These are phyloP conservation scores for Lichtheimia corymbifera DNA, from an alignment of 371 early-diverging fungal genomes.

Conservation along the genomic window DNA sequence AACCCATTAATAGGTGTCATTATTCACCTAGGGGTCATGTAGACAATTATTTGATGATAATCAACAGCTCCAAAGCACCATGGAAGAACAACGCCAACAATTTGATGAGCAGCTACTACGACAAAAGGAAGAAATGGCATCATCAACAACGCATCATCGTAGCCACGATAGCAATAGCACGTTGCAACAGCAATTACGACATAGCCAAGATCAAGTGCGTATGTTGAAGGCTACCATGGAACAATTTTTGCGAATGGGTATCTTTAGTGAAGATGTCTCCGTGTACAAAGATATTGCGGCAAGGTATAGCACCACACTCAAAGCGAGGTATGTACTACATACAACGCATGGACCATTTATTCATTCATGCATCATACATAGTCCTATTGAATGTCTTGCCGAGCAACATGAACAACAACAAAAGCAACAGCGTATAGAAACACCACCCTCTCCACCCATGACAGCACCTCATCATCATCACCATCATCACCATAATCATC, in stretches of 20 bases:
- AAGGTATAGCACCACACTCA: slow-evolving; percentile 3
- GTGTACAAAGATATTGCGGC: slow-evolving; percentile 17
- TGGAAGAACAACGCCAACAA: slow-evolving; percentile 16
- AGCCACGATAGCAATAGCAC: not conserved
- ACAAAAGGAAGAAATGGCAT: not conserved
- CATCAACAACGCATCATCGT: not conserved
- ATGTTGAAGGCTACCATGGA: slow-evolving; percentile 49
- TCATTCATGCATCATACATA: not conserved
- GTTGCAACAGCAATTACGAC: slow-evolving; percentile 25
- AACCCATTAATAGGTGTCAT: no score
- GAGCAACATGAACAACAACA: slow-evolving; percentile 1
- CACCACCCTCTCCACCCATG: not conserved
- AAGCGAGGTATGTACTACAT: slow-evolving; percentile 12
- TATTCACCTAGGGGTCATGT: not conserved
- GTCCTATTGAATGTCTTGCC: slow-evolving; percentile 1
- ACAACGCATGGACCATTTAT: not conserved
- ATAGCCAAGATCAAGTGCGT: slow-evolving; percentile 39
- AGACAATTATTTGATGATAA: slow-evolving; percentile 27
- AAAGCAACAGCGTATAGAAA: not conserved
- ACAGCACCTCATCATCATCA: not conserved
- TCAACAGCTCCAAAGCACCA: slow-evolving; percentile 11
- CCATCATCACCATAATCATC: no score
- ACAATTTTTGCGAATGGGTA: slow-evolving; percentile 46
- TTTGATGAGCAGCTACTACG: not conserved
- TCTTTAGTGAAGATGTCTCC: slow-evolving; percentile 32